Base-by-base conservation (phyloP, 371 early-diverging fungal genomes). In the Apophysomyces elegans region DNA sequence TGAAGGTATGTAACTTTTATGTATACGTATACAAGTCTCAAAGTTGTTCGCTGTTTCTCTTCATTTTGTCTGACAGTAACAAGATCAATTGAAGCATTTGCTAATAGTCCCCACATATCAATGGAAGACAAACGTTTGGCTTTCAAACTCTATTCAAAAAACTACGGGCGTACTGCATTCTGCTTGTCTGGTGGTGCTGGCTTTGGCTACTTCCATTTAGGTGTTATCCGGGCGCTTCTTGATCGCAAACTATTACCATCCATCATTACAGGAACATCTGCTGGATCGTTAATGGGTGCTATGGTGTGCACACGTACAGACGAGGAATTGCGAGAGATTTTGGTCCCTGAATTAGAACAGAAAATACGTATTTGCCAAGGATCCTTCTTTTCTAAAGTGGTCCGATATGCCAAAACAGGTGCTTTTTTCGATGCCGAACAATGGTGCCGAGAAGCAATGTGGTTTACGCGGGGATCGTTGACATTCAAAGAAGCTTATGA, bases 401-500 rank as follows among this genome's bases (percentile, higher is more conserved):
- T 35, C 3, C 69, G 72, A 6, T 77, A 72, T 37, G 65, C 71
- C n/a, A 72, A 62, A n/a, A 76, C 75, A 6, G 83, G 81, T 21
- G 78, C 90, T 18, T 67, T 92, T 37, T 93, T 92, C 74, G 93
- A 94, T 69, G 85, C 90, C 16, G 81, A 81, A 35, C 87, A 87
- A 56, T 90, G 90, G 90, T 88, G 89, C 56, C 77, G 80, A n/a
- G 84, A 90, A 57, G 80, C 81, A 9, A 84, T 86, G 70, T 88
- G 90, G 89, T 85, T 90, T 57, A 88, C 90, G 36, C 83, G 94
- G 39, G 97, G 97, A 5, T 89, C 91, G 7, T 62, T 93, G 62
- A 96, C 97, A 0, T 97, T 97, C 70, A 77, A 82, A 64, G 96
- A 97, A 78, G 96, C 97, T 0, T 95, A 92, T 72, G 86, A 88